Base-by-base conservation (phyloP, 176 grass and related monocot genomes). In the Chrysopogon serrulatus region DNA sequence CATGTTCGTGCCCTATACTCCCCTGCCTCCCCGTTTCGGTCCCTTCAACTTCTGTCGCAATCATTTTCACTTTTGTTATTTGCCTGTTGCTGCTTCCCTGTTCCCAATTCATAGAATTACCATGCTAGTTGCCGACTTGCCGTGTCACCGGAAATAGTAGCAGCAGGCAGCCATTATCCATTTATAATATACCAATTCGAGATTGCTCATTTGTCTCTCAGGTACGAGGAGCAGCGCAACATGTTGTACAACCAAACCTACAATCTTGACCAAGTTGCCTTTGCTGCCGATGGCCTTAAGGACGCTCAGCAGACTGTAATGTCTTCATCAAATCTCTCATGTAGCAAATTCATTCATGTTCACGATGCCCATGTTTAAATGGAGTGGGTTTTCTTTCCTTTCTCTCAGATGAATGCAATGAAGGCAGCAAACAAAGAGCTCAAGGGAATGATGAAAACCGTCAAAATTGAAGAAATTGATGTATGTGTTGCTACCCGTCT, bases 381-480 rank as follows among this genome's bases (percentile, higher is more conserved):
- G 27, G 21, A 56, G 15, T 59, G 12, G 1, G 19, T 47, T 31
- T 62, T 61, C 0, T 61, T 83, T 11, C 68, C 14, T 27, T 75
- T 82, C n/a, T 23, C 65, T 35, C 78, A 97, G 95, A 92, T 97
- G 90, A 74, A 87, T 66, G 95, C 92, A 1, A 74, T 94, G 90
- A 97, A 94, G 86, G 88, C 92, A 14, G 95, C 95, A 4, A 94
- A 98, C 65, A 98, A 98, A 42, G 92, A 97, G 86, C 88, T 94
- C 32, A 97, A 97, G 89, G 90, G 92, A 60, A 89, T 92, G 92
- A 97, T 97, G 95, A 94, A 97, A 71, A 97, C 92, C 1, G 95
- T 94, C 59, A 92, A 92, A 78, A 92, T 97, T 49, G 90, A 94
- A 39, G 95, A 94, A 60, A 97, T 97, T 74, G 95, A 97, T 88